Conservation (phyloP, 306 rosid species). For the Fagus sylvatica region DNA sequence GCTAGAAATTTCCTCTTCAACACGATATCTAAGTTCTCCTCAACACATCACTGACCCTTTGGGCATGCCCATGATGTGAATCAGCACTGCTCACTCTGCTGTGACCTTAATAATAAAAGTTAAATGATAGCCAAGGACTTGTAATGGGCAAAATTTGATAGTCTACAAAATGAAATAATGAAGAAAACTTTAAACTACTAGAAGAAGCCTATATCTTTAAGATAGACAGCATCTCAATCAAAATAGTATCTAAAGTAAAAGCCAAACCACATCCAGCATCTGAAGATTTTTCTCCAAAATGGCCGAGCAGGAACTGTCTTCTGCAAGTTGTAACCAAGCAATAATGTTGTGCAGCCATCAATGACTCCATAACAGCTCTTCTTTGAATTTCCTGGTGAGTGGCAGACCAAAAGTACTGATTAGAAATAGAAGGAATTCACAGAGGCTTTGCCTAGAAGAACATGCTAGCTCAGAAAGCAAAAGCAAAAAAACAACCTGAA, state of each 20-base stretch:
- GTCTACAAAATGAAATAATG: background rate
- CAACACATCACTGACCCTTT: background rate
- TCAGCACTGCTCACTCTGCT: background rate
- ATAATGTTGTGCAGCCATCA: conserved; percentile 77
- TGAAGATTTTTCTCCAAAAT: conserved; percentile 70
- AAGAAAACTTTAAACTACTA: background rate
- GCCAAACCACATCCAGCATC: conserved; percentile 71
- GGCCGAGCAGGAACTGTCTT: conserved; percentile 76
- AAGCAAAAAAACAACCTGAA: conserved; percentile 1
- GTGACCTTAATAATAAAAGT: background rate
- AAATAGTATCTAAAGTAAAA: conserved; percentile 36
- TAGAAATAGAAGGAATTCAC: conserved; percentile 13
- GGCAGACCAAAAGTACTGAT: conserved; percentile 21
- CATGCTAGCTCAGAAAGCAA: conserved; percentile 30
- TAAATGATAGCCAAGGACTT: background rate
- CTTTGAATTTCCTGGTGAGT: conserved; percentile 65
- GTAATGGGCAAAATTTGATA: background rate
- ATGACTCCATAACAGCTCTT: conserved; percentile 74
- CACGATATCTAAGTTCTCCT: too few species aligned
- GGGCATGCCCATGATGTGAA: background rate
- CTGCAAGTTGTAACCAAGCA: conserved; percentile 75
- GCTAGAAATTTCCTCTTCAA: too few species aligned
- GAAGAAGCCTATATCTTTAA: background rate
- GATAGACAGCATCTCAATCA: background rate
- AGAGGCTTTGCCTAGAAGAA: conserved; percentile 2